These are phyloP conservation scores for Drosera capensis DNA, from an alignment of 148 eudicot genomes.

Conservation along the genomic window DNA sequence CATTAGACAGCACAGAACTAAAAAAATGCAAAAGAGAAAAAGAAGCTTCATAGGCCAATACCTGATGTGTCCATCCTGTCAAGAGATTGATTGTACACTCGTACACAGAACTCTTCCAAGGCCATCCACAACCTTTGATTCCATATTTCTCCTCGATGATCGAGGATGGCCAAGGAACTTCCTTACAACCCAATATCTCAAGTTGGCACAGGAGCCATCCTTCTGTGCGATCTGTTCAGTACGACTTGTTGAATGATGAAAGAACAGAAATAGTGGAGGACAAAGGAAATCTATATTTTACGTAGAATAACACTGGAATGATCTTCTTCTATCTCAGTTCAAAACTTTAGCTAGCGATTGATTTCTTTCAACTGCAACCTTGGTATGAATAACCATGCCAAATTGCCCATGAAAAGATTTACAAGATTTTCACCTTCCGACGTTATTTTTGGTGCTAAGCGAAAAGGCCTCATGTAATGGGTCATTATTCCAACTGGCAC, in stretches of 20 bases:
- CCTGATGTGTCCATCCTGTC: conserved; percentile 99
- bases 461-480: conserved; percentile 81
- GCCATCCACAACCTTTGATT: conserved; percentile 74
- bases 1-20: not conserved
- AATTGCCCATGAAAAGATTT: not conserved
- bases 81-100: conserved; percentile 81
- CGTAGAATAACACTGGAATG: no score
- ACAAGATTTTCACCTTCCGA: conserved; percentile 51
- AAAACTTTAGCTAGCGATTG: not conserved
- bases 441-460: conserved; percentile 66
- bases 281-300: not conserved
- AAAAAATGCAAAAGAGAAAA: conserved; percentile 4
- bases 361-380: no score
- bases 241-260: not conserved
- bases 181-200: conserved; percentile 85
- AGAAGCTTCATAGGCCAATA: conserved; percentile 7
- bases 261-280: not conserved
- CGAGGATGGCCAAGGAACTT: conserved; percentile 69
- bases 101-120: conserved; percentile 56
- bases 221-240: conserved; percentile 28
- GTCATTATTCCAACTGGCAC: conserved; percentile 58
- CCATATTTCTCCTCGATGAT: conserved; percentile 25
- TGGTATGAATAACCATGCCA: not conserved
- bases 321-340: not conserved
- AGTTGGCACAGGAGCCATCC: conserved; percentile 80